Base-by-base conservation (phyloP, 2,329 filamentous ascomycete genomes). In the Huntiella moniliformis region DNA sequence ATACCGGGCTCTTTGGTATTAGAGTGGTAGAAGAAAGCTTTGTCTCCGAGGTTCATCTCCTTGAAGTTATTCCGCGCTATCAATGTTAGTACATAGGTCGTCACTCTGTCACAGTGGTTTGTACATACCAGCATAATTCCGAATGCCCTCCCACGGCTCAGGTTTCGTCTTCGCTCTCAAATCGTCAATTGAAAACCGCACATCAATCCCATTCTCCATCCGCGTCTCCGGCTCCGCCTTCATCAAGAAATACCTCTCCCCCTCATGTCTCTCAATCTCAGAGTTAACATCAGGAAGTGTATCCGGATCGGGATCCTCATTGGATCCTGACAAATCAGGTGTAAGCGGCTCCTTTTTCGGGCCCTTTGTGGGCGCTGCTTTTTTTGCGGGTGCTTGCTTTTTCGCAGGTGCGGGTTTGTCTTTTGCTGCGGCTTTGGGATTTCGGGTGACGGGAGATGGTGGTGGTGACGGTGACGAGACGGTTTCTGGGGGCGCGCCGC, bases 11-110 rank as follows among this genome's bases (percentile, higher is more conserved):
- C 73, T 58, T 92, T 93, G 63, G 83, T 91, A 56, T 91, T 93
- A 40, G 83, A 93, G 62, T 95, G 88, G 58, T 96, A 96, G 65
- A 98, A 96, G 64, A 98, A 96, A 18, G 86, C 87, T 31, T 87
- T 68, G 57, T 98, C 91, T 43, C 87, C 87, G 47, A 78, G 77
- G 55, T 83, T 86, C 91, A 98, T 98, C 6, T 77, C 74, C 28
- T 83, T 75, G 63, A 98, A 78, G 58, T 95, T 85, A 56, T 95
- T 96, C 18, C 84, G 76, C 5, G 88, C 88, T 61, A 34, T 38
- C 3, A 11, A 34, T 1, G 6, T 31, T 28, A 18, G 42, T 39
- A n/a, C 5, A 2, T 16, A 8, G n/a, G n/a, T 8, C 10, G 12
- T 32, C 15, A 3, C 4, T 13, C 11, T 6, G 15, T 13, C 1